Conservation (phyloP, 192 early-diverging fungal genomes). For the Backusella liffmaniae region DNA sequence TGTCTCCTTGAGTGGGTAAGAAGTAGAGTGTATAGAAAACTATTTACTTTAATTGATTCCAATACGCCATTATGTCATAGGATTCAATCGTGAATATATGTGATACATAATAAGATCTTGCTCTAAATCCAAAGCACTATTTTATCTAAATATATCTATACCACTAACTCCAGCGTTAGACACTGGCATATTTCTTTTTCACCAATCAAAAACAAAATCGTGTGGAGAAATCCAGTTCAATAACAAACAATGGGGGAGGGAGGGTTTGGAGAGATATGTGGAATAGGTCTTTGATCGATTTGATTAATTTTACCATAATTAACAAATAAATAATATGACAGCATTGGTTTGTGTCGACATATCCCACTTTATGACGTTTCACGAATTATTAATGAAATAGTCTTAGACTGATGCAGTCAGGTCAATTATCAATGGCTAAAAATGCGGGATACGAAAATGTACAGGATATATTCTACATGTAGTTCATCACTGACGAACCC, state of each 20-base stretch:
- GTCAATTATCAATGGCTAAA: background rate
- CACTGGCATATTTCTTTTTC: background rate
- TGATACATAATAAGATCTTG: background rate
- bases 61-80: background rate
- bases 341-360: background rate
- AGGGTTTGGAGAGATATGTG: background rate
- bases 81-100: background rate
- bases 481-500: background rate
- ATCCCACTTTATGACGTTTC: background rate
- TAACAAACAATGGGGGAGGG: background rate
- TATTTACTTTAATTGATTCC: background rate
- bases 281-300: background rate
- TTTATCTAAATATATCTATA: background rate
- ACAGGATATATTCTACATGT: background rate
- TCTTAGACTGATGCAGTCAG: background rate
- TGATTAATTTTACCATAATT: background rate
- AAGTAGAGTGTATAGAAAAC: background rate
- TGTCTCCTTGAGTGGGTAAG: background rate
- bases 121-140: background rate
- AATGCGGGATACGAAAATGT: background rate
- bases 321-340: background rate
- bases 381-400: slow-evolving; percentile 3
- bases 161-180: background rate
- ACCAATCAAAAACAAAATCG: background rate
- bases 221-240: background rate